These are phyloP conservation scores for Stromatinia cepivora DNA, from an alignment of 2,329 filamentous ascomycete species.

Conservation along the genomic window DNA sequence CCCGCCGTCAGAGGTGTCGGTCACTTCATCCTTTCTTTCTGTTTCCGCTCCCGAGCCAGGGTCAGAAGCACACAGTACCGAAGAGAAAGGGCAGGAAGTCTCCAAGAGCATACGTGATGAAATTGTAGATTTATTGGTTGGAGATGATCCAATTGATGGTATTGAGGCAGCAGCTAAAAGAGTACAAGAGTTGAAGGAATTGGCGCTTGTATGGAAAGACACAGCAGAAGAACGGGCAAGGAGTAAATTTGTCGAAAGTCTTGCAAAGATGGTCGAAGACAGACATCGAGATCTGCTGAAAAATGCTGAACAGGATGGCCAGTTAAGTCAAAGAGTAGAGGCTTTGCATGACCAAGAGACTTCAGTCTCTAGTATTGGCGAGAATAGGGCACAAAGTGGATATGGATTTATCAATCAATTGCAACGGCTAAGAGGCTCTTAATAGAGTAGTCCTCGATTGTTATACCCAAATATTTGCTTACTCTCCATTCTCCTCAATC, in stretches of 20 bases:
- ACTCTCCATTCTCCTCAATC: neutral
- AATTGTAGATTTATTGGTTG: conserved; percentile 65
- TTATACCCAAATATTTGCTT: neutral
- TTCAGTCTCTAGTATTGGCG: conserved; percentile 23
- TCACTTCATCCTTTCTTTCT: conserved; percentile 83
- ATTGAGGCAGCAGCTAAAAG: conserved; percentile 71
- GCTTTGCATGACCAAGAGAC: conserved; percentile 32
- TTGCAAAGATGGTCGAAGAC: conserved; percentile 84
- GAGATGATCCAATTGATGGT: conserved; percentile 61
- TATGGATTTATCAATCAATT: conserved; percentile 43
- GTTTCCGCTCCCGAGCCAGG: conserved; percentile 82
- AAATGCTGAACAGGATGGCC: conserved; percentile 38
- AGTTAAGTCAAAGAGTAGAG: conserved; percentile 34
- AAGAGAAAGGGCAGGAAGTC: conserved; percentile 86
- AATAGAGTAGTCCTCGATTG: conserved; percentile 23
- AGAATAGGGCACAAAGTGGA: conserved; percentile 36
- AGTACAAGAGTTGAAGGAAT: conserved; percentile 73
- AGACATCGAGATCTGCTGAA: conserved; percentile 43
- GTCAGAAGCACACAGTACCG: conserved; percentile 64
- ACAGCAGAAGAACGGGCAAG: conserved; percentile 91
- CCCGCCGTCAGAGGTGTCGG: conserved; percentile 81
- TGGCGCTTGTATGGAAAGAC: conserved; percentile 88
- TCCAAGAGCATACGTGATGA: conserved; percentile 69
- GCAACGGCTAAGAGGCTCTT: conserved; percentile 41
- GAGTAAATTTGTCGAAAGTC: conserved; percentile 73